Percentiles rank a stretch among this genome's conserved stretches.
Evolutionary conservation across 176 grass and related monocot species (phyloP).

Genomic region (Saccharum officinarum): DNA sequence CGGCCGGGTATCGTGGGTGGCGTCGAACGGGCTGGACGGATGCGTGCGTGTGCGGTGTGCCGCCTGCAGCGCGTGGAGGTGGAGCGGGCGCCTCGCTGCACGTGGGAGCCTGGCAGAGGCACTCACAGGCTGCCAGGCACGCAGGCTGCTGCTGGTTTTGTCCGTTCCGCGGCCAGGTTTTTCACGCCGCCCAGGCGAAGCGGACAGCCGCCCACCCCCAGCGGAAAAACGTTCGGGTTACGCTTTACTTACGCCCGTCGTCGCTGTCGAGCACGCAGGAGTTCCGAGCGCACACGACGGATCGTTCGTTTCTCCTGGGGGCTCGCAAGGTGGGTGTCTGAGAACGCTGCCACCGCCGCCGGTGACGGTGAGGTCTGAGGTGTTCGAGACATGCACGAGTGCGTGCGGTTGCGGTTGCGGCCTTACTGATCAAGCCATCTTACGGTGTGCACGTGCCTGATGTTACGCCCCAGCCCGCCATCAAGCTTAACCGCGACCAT

Average conservation of each 20-base stretch:
- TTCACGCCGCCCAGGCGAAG: slow-evolving; percentile 1
- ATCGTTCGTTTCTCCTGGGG: too few species aligned
- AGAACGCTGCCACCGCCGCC: not conserved
- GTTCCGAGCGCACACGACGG: not conserved
- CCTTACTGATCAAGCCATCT: too few species aligned
- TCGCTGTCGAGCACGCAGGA: too few species aligned
- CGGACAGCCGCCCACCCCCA: not conserved
- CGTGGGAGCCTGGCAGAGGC: not conserved
- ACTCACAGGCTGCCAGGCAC: not conserved
- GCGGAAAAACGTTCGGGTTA: not conserved
- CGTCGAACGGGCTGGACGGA: not conserved
- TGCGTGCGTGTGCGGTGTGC: not conserved
- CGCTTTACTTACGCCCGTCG: not conserved
- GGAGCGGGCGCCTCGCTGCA: not conserved
- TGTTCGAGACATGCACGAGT: too few species aligned
- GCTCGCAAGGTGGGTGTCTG: not conserved
- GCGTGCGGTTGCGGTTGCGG: too few species aligned
- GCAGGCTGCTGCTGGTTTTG: not conserved
- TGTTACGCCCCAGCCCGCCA: not conserved
- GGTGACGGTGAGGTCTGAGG: not conserved
- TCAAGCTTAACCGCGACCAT: not conserved
- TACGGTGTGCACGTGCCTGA: too few species aligned
- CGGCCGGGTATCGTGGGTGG: not conserved
- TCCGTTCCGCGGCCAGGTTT: not conserved
- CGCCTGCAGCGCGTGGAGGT: not conserved